A percentile compares a stretch with the other conserved stretches of the same genome.
Conservation (phyloP, 345 rosid species). For the Noccaea bulbosa region DNA sequence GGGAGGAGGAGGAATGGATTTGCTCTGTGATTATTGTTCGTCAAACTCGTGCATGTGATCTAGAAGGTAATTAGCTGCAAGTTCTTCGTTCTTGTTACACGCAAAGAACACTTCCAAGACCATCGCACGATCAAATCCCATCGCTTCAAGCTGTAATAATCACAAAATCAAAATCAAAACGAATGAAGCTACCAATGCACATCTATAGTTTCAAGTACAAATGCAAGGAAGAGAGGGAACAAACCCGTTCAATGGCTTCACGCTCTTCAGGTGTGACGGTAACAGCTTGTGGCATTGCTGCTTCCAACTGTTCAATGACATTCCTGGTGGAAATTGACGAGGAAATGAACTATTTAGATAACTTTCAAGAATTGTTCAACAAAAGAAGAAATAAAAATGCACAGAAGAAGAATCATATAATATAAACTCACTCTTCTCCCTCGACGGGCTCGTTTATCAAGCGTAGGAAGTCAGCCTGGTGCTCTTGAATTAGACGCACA, state of each 20-base stretch:
- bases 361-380: background rate
- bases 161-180: background rate
- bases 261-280: constrained; percentile 92
- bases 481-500: constrained; percentile 89
- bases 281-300: constrained; percentile 85
- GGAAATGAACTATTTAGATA: constrained; percentile 3
- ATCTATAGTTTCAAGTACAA: background rate
- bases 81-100: constrained; percentile 93
- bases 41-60: constrained; percentile 93
- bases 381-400: background rate
- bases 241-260: constrained; percentile 94
- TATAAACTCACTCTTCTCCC: constrained; percentile 82
- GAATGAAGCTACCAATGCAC: background rate
- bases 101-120: constrained; percentile 89
- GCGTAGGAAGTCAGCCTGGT: constrained; percentile 85
- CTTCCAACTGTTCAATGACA: constrained; percentile 67
- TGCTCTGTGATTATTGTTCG: constrained; percentile 54
- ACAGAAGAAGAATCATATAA: background rate
- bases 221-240: constrained; percentile 11
- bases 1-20: constrained; percentile 27
- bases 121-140: constrained; percentile 84
- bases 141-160: constrained; percentile 71
- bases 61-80: constrained; percentile 90
- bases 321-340: constrained; percentile 50
- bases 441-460: constrained; percentile 87